phyloP scores from a whole-genome alignment of 164 flowering plant species.

The Chloranthus sessilifolius region DNA sequence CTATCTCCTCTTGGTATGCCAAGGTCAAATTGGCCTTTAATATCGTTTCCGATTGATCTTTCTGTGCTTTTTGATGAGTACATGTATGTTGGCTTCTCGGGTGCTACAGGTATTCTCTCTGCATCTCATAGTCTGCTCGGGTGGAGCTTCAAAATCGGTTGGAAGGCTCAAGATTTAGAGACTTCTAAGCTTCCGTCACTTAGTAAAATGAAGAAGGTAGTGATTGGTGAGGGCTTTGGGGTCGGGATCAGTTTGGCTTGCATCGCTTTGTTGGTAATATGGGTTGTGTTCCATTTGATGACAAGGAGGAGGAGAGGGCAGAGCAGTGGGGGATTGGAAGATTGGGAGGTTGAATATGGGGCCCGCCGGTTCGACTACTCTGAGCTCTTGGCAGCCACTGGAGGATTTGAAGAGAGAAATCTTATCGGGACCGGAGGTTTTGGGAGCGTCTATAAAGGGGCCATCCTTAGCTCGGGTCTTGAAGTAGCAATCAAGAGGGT shows the following conservation, averaged over 20 bases:
- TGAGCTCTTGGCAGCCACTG: constrained; percentile 36
- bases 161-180: constrained; percentile 27
- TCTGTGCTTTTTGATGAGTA: constrained; percentile 14
- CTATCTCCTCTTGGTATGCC: constrained; percentile 16
- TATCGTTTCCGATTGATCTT: constrained; percentile 22
- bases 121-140: constrained; percentile 40
- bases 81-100: constrained; percentile 48
- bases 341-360: constrained; percentile 48
- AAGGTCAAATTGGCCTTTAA: constrained; percentile 28
- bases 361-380: constrained; percentile 43
- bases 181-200: constrained; percentile 27
- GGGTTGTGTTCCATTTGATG: not conserved
- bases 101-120: constrained; percentile 35
- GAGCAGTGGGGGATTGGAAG: constrained; percentile 28
- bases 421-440: constrained; percentile 49
- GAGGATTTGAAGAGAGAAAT: constrained; percentile 33
- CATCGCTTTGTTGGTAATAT: constrained; percentile 7
- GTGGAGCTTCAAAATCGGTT: constrained; percentile 43
- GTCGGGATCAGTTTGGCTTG: constrained; percentile 13
- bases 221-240: constrained; percentile 7
- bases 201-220: not conserved
- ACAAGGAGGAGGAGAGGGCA: constrained; percentile 5
- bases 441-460: constrained; percentile 43
- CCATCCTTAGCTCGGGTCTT: constrained; percentile 23
- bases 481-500: constrained; percentile 49